phyloP scores from a whole-genome alignment of 306 rosid genomes.

The Ochetophila trinervis region DNA sequence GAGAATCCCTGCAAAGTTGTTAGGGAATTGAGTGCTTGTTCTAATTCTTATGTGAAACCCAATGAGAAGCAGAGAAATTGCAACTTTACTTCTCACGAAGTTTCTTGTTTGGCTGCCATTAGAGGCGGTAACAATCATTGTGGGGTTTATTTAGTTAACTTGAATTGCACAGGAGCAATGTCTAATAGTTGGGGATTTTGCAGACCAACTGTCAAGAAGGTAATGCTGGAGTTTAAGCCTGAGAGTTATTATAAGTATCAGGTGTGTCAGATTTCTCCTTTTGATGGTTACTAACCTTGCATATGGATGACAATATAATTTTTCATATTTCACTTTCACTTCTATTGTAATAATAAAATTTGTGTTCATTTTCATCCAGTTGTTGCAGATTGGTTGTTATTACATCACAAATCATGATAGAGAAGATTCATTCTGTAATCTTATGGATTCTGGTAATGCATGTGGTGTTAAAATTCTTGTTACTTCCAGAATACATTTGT shows the following conservation, averaged over 20 bases:
- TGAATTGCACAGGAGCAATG: conserved; percentile 33
- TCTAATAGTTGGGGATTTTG: conserved; percentile 27
- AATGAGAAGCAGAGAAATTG: conserved; percentile 27
- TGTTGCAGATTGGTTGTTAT: conserved; percentile 74
- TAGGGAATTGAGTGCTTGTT: conserved; percentile 37
- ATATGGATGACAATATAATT: conserved; percentile 8
- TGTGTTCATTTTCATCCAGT: conserved; percentile 47
- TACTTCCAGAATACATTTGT: conserved; percentile 46
- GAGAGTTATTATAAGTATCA: conserved; percentile 57
- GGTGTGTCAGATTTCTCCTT: conserved; percentile 40
- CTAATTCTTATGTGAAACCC: conserved; percentile 35
- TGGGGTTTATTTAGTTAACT: conserved; percentile 38
- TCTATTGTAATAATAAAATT: conserved; percentile 13
- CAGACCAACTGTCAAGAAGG: conserved; percentile 43
- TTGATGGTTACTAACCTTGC: conserved; percentile 10
- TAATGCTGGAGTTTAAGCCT: conserved; percentile 68
- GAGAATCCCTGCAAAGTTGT: conserved; percentile 33
- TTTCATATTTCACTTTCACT: conserved; percentile 9
- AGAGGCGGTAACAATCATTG: conserved; percentile 34
- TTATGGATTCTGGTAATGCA: conserved; percentile 28
- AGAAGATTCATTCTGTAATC: conserved; percentile 44
- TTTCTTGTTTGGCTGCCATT: conserved; percentile 55
- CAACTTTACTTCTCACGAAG: conserved; percentile 35
- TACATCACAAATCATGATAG: conserved; percentile 51
- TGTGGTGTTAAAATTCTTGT: conserved; percentile 39